Percentiles rank a stretch among this genome's conserved stretches.
Evolutionary conservation across 2,329 filamentous ascomycete species (phyloP).

Genomic region (Sclerotiophoma versabilis): DNA sequence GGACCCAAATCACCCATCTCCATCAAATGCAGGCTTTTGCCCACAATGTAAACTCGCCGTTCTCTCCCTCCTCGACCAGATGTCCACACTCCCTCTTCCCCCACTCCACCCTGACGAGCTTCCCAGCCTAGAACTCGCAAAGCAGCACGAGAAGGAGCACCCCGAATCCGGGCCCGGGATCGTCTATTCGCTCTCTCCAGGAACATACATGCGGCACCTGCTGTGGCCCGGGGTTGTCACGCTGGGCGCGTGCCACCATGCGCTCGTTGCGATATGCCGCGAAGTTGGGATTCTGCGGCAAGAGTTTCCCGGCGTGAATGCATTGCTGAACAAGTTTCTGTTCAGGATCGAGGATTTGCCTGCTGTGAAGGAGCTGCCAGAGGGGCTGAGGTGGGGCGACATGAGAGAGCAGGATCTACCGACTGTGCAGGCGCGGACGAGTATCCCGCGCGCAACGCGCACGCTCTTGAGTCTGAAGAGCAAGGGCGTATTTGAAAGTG

Average conservation of each 20-base stretch:
- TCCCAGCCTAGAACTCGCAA: slow-evolving; percentile 35
- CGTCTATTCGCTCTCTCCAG: slow-evolving; percentile 26
- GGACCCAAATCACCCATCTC: slow-evolving; percentile 23
- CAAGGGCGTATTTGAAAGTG: slow-evolving; percentile 53
- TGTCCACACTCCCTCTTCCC: slow-evolving; percentile 36
- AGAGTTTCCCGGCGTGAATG: slow-evolving; percentile 41
- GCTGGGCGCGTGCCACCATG: slow-evolving; percentile 53
- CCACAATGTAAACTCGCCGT: slow-evolving; percentile 39
- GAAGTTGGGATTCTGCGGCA: slow-evolving; percentile 32
- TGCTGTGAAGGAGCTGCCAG: slow-evolving; percentile 46
- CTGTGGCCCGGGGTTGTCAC: slow-evolving; percentile 50
- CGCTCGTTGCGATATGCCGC: slow-evolving; percentile 31
- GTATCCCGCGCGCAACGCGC: slow-evolving; percentile 62
- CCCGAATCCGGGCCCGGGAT: slow-evolving; percentile 31
- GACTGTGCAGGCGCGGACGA: slow-evolving; percentile 57
- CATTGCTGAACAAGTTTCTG: slow-evolving; percentile 63
- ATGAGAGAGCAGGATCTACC: slow-evolving; percentile 62
- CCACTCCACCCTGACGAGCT: slow-evolving; percentile 37
- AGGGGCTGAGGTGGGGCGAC: slow-evolving; percentile 63
- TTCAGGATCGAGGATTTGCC: slow-evolving; percentile 60
- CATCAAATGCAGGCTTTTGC: too few relatives aligned
- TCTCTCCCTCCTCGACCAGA: slow-evolving; percentile 37
- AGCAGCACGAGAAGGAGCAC: slow-evolving; percentile 36
- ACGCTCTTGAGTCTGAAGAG: slow-evolving; percentile 52
- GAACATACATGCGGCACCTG: slow-evolving; percentile 42